Evolutionary conservation across 139 green algal genomes (phyloP).

Genomic region (Edaphochlamys debaryana): DNA sequence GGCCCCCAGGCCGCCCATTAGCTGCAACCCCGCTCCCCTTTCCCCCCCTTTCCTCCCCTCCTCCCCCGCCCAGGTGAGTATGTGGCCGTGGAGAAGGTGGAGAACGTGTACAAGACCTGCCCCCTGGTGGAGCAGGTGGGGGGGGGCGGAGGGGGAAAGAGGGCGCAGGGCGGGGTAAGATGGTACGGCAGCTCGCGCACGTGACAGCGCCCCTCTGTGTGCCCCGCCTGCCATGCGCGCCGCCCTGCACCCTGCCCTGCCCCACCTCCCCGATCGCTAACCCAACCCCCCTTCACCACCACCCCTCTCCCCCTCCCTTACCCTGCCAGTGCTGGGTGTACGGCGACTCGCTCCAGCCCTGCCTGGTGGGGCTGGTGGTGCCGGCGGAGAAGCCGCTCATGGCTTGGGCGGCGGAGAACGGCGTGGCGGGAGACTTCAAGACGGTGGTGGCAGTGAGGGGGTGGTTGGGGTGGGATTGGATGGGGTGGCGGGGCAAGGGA

Average conservation of each 20-base stretch:
- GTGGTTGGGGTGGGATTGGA: too few species aligned
- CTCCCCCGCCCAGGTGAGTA: constrained; percentile 61
- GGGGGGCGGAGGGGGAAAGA: neutral
- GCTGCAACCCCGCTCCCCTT: too few species aligned
- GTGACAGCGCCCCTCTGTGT: too few species aligned
- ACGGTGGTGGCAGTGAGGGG: neutral
- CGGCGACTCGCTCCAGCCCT: constrained; percentile 74
- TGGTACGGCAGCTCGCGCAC: too few species aligned
- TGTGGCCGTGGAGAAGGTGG: constrained; percentile 90
- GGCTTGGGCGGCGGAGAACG: constrained; percentile 64
- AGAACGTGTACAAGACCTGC: constrained; percentile 82
- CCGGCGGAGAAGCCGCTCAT: constrained; percentile 70
- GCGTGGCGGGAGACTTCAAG: constrained; percentile 24
- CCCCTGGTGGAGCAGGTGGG: constrained; percentile 79
- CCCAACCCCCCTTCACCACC: neutral
- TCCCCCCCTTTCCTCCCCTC: too few species aligned
- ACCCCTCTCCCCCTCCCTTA: too few species aligned
- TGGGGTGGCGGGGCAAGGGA: too few species aligned
- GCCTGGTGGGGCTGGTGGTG: constrained; percentile 90
- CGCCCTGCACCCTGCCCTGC: too few species aligned
- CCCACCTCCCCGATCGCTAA: too few species aligned
- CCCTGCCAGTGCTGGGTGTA: constrained; percentile 85
- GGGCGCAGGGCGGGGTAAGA: too few species aligned
- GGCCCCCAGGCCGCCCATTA: too few species aligned
- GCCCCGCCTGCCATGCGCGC: too few species aligned